Base-by-base conservation (phyloP, 169 alveolate species). In the Plasmodium knowlesi region DNA sequence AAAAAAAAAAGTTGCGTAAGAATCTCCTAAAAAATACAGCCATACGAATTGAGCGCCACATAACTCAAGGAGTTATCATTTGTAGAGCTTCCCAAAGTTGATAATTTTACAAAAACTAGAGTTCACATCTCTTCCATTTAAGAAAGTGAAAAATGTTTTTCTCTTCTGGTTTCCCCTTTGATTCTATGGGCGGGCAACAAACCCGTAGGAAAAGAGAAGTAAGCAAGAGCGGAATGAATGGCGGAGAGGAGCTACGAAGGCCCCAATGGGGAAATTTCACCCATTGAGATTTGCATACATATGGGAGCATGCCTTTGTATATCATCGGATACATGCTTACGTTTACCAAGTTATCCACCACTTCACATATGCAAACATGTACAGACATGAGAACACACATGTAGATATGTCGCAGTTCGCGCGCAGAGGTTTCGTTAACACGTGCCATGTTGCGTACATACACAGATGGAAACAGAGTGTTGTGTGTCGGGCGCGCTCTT, bases 161-260 rank as follows among this genome's bases (percentile, higher is more conserved):
- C 93, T 85, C 93, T 16, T 85, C 93, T 46, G 93, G 93, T 72
- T 85, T 85, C 79, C 93, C 93, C 57, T 85, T 85, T 53, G 93
- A 85, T 50, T 85, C 93, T 85, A 85, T 85, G 93, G 93, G 93
- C 19, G 93, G 93, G 37, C 93, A 85, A 73, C 93, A 85, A 54
- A 70, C 93, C 93, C 93, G 93, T 85, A 85, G 93, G 70, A 85
- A 85, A 85, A 85, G 93, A 85, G 93, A 85, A 74, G 93, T 85
- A 73, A 85, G 93, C 28, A 72, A n/a, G 78, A 16, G 37, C 6
- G 32, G 32, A 61, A 9, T 61, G 74, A 61, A 14, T 6, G 30
- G 30, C 74, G 5, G 57, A 12, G n/a, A 46, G 57, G 57, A 46
- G n/a, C n/a, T 61, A 34, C 34, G 16, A 61, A 61, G 14, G 32